Conservation (phyloP, 2,329 filamentous ascomycete species). For the Aspergillus pseudoviridinutans region DNA sequence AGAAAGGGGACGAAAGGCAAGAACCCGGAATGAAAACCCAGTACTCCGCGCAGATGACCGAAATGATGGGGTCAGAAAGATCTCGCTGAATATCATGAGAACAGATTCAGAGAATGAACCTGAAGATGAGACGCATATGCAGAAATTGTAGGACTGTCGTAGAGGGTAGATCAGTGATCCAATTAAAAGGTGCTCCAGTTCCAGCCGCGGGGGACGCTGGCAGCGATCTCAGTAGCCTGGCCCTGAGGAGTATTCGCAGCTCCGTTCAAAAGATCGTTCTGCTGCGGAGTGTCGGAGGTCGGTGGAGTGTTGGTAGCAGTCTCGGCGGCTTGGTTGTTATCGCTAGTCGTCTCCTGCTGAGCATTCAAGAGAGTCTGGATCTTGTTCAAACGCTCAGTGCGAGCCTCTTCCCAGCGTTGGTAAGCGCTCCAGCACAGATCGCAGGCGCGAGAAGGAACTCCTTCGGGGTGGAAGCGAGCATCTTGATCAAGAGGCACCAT, state of each 20-base stretch:
- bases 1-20: constrained; percentile 6
- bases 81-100: constrained; percentile 6
- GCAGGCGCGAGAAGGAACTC: constrained; percentile 53
- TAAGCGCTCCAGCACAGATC: constrained; percentile 59
- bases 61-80: constrained; percentile 3
- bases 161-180: background rate
- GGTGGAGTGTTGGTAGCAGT: constrained; percentile 18
- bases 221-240: constrained; percentile 44
- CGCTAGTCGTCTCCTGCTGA: constrained; percentile 21
- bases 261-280: constrained; percentile 20
- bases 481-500: constrained; percentile 60
- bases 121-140: background rate
- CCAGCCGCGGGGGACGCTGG: constrained; percentile 57
- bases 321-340: constrained; percentile 14
- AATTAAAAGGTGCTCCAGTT: constrained; percentile 60
- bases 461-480: constrained; percentile 60
- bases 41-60: constrained; percentile 16
- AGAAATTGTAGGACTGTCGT: background rate
- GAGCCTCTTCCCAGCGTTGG: constrained; percentile 51
- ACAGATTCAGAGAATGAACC: constrained; percentile 1
- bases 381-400: constrained; percentile 50
- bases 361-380: constrained; percentile 38
- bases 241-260: constrained; percentile 17
- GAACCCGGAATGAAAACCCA: constrained; percentile 1
- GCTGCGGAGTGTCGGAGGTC: constrained; percentile 16